Conservation (phyloP, 495 filamentous ascomycete genomes). For the Elaphomyces granulatus region DNA sequence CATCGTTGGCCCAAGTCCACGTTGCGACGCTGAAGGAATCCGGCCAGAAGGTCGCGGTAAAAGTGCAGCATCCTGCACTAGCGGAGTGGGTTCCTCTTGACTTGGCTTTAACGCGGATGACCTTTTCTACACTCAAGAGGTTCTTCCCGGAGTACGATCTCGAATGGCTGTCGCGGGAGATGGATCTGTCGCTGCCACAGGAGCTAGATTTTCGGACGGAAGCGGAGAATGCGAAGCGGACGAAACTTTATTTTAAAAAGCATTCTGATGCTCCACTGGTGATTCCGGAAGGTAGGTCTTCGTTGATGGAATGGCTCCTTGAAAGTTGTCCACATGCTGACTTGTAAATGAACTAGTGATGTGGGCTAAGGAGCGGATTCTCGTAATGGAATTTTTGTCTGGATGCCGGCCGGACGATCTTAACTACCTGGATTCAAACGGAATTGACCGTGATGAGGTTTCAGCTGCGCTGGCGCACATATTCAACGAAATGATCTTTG, state of each 20-base stretch:
- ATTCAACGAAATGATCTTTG: conserved; percentile 99
- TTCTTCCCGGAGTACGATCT: conserved; percentile 98
- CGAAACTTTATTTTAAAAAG: conserved; percentile 60
- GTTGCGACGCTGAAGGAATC: conserved; percentile 71
- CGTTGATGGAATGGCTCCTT: too few relatives aligned
- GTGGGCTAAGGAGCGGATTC: conserved; percentile 76
- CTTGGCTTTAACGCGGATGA: conserved; percentile 71
- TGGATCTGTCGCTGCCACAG: conserved; percentile 77
- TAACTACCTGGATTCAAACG: conserved; percentile 65
- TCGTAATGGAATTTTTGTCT: conserved; percentile 90
- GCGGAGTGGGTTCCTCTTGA: conserved; percentile 89
- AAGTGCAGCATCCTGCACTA: conserved; percentile 85
- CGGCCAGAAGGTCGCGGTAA: conserved; percentile 89
- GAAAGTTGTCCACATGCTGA: too few relatives aligned
- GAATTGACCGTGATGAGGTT: conserved; percentile 91
- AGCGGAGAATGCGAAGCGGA: conserved; percentile 67
- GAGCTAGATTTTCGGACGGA: conserved; percentile 87
- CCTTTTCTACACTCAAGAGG: conserved; percentile 74
- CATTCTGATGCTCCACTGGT: conserved; percentile 62
- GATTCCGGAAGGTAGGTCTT: conserved; percentile 51
- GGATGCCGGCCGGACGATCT: conserved; percentile 85
- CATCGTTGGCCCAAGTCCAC: conserved; percentile 91
- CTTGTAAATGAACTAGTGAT: conserved; percentile 52
- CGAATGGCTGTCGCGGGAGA: conserved; percentile 87
- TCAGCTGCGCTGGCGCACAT: conserved; percentile 81